Evolutionary conservation across 805 yeast genomes (phyloP).

Genomic region (Candida lessepsii): DNA sequence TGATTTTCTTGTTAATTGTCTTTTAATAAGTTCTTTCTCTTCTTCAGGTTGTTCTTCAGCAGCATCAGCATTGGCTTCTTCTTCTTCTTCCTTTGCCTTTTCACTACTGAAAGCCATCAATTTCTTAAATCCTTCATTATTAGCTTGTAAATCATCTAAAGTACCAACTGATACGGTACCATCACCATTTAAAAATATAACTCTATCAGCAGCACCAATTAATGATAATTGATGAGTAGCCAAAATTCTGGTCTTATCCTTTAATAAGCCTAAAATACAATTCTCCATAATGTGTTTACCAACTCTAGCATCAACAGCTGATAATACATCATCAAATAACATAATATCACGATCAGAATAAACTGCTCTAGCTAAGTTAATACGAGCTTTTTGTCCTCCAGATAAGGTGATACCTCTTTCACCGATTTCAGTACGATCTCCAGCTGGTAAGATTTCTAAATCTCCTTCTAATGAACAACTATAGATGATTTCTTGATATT

Average conservation of each 20-base stretch:
- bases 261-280: conserved; percentile 28
- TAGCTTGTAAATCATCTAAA: conserved; percentile 21
- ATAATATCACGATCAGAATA: conserved; percentile 30
- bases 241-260: conserved; percentile 31
- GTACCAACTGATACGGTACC: conserved; percentile 32
- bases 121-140: conserved; percentile 26
- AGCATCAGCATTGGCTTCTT: conserved; percentile 21
- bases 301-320: conserved; percentile 40
- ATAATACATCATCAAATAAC: conserved; percentile 34
- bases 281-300: conserved; percentile 35
- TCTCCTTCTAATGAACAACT: conserved; percentile 33
- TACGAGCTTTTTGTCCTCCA: conserved; percentile 39
- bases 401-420: conserved; percentile 38
- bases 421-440: conserved; percentile 38
- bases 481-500: conserved; percentile 27
- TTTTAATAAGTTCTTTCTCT: conserved; percentile 18
- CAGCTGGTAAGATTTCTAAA: conserved; percentile 32
- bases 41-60: conserved; percentile 17
- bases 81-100: conserved; percentile 19
- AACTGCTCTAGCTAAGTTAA: conserved; percentile 37
- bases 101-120: conserved; percentile 27
- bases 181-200: conserved; percentile 32
- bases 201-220: conserved; percentile 31
- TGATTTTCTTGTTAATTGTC: conserved; percentile 27
- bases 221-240: conserved; percentile 39